Base-by-base conservation (phyloP, 306 rosid species). In the Sophora flavescens region DNA sequence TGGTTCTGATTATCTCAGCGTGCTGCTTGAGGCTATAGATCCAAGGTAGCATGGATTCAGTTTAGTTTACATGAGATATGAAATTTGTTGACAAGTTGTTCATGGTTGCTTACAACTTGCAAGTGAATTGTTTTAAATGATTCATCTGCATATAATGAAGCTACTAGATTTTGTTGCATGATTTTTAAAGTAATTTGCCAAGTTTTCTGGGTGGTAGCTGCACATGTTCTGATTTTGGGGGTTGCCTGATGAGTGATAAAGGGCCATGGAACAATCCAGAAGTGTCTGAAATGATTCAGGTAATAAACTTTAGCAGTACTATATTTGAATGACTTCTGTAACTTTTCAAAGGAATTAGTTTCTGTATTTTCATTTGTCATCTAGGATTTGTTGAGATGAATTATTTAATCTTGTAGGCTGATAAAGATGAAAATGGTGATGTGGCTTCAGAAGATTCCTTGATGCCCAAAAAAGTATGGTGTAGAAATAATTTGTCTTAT, bases 221-320 rank as follows among this genome's bases (percentile, higher is more conserved):
- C 85, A 80, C 83, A 6, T 94, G 98, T 83, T 66, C 88, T 53
- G 95, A 90, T n/a, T 63, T 68, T 67, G 98, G 91, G 22, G 98
- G 97, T 35, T 94, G 97, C 83, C 63, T 91, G 63, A 81, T 81
- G 52, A 90, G 97, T 80, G 97, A 92, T 74, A 79, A 36, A 86
- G 98, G 98, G 57, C 98, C 97, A 6, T 94, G 98, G 98, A 82
- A 87, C 18, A 78, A 91, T 84, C 82, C 79, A 8, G 95, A 90
- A 6, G 51, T 87, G 18, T 47, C 76, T 16, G 89, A 89, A 78
- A 79, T 89, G 87, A 77, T 94, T 82, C 87, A 92, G 95, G 98
- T 83, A 74, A 30, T 30, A 30, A 30, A 30, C 32, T 30, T 30
- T 22, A 47, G 76, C 63, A n/a, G 57, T 57, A 35, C 33, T 3